phyloP scores from a whole-genome alignment of 768 basidiomycete genomes.

The Serendipita sp. region DNA sequence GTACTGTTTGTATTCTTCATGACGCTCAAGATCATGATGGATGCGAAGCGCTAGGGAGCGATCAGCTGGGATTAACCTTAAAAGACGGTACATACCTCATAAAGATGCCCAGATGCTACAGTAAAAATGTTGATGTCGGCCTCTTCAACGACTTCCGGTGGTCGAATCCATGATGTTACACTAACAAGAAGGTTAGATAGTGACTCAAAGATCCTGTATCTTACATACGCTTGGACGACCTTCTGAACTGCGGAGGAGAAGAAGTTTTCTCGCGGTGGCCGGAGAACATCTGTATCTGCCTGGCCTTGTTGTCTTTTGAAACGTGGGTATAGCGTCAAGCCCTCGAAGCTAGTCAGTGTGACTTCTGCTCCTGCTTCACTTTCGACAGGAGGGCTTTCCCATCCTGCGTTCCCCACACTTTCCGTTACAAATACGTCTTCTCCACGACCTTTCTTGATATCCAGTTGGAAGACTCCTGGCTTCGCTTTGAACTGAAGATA shows the following conservation, averaged over 20 bases:
- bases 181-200: constrained; percentile 2
- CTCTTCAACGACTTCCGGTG: constrained; percentile 22
- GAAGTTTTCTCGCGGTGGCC: constrained; percentile 21
- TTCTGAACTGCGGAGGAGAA: constrained; percentile 15
- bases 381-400: constrained; percentile 59
- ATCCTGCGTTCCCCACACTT: constrained; percentile 78
- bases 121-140: constrained; percentile 99
- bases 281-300: constrained; percentile 68
- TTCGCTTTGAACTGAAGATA: constrained; percentile 91
- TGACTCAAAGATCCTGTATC: background rate
- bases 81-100: constrained; percentile 49
- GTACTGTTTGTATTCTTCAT: constrained; percentile 82
- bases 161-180: constrained; percentile 7
- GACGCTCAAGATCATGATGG: constrained; percentile 96
- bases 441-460: constrained; percentile 69
- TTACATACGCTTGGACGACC: constrained; percentile 1
- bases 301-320: constrained; percentile 53
- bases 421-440: constrained; percentile 66
- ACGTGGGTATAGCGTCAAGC: constrained; percentile 73
- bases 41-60: constrained; percentile 64
- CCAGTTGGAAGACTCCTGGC: constrained; percentile 73
- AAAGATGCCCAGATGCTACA: constrained; percentile 88
- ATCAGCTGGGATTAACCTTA: background rate
- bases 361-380: constrained; percentile 51
- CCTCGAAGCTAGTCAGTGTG: constrained; percentile 78